Evolutionary conservation across 2,329 filamentous ascomycete species (phyloP).

Genomic region (Cladorrhinum sp.): DNA sequence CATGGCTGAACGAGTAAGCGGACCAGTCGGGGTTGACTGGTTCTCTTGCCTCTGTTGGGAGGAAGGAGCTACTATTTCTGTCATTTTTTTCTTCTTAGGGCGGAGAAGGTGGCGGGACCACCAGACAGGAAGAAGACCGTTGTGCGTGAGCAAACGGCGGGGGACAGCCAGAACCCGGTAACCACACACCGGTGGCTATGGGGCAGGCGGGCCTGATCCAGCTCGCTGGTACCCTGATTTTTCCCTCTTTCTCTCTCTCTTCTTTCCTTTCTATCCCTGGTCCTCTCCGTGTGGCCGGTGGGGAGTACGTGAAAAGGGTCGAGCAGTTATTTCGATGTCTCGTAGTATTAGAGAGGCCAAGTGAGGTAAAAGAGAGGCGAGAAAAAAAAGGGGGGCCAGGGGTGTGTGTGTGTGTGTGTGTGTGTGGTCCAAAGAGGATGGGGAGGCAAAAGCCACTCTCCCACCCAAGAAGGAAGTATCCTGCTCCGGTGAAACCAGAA

Average conservation of each 20-base stretch:
- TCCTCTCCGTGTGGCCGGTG: neutral
- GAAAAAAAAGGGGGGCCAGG: neutral
- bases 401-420: too few species aligned
- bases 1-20: constrained; percentile 25
- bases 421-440: neutral
- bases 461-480: neutral
- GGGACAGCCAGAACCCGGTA: neutral
- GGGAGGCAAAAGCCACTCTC: neutral
- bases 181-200: constrained; percentile 3
- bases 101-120: constrained; percentile 1
- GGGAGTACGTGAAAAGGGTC: neutral
- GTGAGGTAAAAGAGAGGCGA: neutral
- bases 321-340: neutral
- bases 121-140: neutral
- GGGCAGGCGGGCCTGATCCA: constrained; percentile 10
- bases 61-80: constrained; percentile 19
- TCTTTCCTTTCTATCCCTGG: neutral
- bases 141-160: neutral
- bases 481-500: neutral
- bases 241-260: neutral
- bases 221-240: neutral
- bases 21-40: constrained; percentile 9
- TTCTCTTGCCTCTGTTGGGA: constrained; percentile 11
- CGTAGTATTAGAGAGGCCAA: neutral
- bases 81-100: constrained; percentile 19